Percentiles rank a stretch among this genome's conserved stretches.
Evolutionary conservation across 2,329 filamentous ascomycete genomes (phyloP).

Genomic region (Epicoccum nigrum): DNA sequence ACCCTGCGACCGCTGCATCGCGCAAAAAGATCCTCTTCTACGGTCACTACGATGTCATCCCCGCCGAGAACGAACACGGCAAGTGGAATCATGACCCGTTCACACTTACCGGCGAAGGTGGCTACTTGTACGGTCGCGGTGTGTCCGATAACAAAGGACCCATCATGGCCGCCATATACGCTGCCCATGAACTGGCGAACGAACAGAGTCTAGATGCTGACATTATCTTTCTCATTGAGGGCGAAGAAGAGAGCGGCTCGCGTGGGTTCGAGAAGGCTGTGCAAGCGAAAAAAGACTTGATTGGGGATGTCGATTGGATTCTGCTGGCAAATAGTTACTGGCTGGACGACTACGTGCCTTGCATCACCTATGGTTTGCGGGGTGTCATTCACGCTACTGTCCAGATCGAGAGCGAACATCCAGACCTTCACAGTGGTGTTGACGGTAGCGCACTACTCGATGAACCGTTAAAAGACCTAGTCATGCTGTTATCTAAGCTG

Average conservation of each 20-base stretch:
- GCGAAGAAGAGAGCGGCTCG: slow-evolving; percentile 94
- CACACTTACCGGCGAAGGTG: slow-evolving; percentile 84
- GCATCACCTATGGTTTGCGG: slow-evolving; percentile 89
- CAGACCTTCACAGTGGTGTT: slow-evolving; percentile 95
- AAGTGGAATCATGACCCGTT: slow-evolving; percentile 93
- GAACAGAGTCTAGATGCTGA: slow-evolving; percentile 85
- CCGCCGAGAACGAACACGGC: slow-evolving; percentile 79
- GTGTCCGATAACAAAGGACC: slow-evolving; percentile 98
- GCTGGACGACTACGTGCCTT: slow-evolving; percentile 94
- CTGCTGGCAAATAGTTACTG: slow-evolving; percentile 97
- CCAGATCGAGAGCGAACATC: slow-evolving; percentile 81
- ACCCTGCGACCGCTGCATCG: slow-evolving; percentile 66
- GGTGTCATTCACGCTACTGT: slow-evolving; percentile 94
- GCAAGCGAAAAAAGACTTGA: slow-evolving; percentile 77
- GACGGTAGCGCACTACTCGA: slow-evolving; percentile 90
- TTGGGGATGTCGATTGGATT: slow-evolving; percentile 93
- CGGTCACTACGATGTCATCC: slow-evolving; percentile 96
- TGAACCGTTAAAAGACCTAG: slow-evolving; percentile 90
- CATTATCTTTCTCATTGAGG: slow-evolving; percentile 92
- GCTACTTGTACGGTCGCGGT: slow-evolving; percentile 94
- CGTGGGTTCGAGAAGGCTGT: slow-evolving; percentile 88
- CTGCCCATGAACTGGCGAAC: slow-evolving; percentile 85
- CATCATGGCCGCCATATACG: slow-evolving; percentile 90
- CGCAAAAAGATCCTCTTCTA: slow-evolving; percentile 94
- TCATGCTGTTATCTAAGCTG: slow-evolving; percentile 78